Evolutionary conservation across 2,329 filamentous ascomycete genomes (phyloP).

Genomic region (Colletotrichum caudatum): DNA sequence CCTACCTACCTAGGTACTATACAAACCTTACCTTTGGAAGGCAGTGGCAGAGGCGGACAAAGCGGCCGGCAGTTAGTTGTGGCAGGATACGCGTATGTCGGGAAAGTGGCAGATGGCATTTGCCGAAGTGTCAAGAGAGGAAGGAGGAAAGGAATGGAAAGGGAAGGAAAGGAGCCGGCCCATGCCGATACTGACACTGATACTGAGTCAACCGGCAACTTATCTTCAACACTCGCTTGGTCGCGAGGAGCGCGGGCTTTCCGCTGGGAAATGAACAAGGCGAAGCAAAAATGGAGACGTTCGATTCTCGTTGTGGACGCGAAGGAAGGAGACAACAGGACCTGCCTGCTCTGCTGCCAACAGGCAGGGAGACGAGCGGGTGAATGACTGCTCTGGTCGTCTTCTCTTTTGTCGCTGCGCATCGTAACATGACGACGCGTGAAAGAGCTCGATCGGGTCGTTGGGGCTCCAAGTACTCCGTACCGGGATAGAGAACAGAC

Average conservation of each 20-base stretch:
- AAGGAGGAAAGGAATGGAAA: neutral
- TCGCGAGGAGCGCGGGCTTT: neutral
- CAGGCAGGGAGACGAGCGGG: neutral
- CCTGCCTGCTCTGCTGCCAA: neutral
- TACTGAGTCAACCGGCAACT: neutral
- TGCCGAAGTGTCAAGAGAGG: neutral
- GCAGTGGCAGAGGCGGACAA: neutral
- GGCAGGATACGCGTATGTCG: neutral
- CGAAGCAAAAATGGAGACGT: neutral
- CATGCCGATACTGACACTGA: neutral
- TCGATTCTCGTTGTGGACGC: neutral
- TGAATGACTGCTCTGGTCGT: too few relatives aligned
- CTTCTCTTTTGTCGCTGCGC: conserved; percentile 6
- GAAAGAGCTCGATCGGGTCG: neutral
- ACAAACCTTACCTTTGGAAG: neutral
- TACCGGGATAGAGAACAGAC: neutral
- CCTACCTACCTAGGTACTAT: neutral
- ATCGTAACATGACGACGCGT: conserved; percentile 7
- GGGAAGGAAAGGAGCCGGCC: neutral
- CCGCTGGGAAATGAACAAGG: neutral
- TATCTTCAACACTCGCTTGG: neutral
- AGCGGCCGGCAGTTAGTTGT: neutral
- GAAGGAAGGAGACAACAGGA: neutral
- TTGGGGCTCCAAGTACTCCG: neutral
- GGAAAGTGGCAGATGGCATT: neutral